Evolutionary conservation across 192 early-diverging fungal species (phyloP).

Genomic region (Backusella morwellensis): DNA sequence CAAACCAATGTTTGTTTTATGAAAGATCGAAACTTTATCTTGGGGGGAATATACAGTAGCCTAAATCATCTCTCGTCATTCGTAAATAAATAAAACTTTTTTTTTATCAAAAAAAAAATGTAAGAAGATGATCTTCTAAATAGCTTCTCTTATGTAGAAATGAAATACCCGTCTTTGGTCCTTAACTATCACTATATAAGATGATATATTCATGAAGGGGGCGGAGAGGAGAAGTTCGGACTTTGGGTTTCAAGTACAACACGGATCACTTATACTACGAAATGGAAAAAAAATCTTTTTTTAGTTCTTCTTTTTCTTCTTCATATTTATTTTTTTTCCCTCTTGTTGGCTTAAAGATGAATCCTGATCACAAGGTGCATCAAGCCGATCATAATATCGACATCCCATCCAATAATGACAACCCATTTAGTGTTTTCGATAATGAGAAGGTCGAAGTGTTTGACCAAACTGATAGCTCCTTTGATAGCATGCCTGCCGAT

Average conservation of each 20-base stretch:
- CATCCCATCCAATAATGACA: neutral
- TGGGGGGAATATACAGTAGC: neutral
- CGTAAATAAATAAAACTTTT: too few relatives aligned
- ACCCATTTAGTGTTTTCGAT: neutral
- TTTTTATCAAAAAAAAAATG: too few relatives aligned
- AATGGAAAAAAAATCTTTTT: neutral
- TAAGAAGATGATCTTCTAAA: too few relatives aligned
- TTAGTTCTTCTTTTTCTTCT: neutral
- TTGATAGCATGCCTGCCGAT: neutral
- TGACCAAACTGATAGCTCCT: neutral
- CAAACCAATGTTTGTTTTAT: neutral
- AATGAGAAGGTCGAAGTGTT: slow-evolving; percentile 8
- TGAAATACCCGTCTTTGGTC: too few relatives aligned
- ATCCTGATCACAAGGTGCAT: neutral
- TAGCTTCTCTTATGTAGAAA: too few relatives aligned
- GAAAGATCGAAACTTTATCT: slow-evolving; percentile 1
- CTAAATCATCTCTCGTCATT: neutral
- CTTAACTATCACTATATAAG: too few relatives aligned
- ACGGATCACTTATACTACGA: neutral
- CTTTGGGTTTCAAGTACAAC: neutral
- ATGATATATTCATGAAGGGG: neutral
- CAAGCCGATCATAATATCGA: neutral
- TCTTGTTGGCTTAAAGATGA: neutral
- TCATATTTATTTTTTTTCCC: neutral
- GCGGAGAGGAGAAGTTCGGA: neutral